Conservation (phyloP, 768 basidiomycete genomes). For the Xanthoconium stramineum region DNA sequence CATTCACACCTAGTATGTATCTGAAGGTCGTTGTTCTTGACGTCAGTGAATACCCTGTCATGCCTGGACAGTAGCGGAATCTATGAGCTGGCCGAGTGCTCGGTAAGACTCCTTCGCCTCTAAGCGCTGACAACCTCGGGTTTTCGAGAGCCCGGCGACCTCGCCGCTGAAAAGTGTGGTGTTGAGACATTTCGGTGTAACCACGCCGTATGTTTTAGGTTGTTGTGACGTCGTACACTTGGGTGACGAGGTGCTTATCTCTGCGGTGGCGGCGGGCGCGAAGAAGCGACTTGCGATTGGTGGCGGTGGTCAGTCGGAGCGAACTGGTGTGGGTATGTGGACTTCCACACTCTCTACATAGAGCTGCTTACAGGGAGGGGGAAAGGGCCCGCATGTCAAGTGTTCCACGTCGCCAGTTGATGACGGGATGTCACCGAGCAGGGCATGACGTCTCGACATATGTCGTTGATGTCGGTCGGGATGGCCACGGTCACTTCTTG, state of each 20-base stretch:
- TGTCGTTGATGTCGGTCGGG: neutral
- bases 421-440: neutral
- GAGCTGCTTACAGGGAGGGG: neutral
- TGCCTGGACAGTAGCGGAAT: neutral
- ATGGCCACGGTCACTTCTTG: neutral
- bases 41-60: neutral
- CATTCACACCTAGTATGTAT: neutral
- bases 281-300: slow-evolving; percentile 10
- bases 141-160: neutral
- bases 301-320: slow-evolving; percentile 11
- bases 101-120: neutral
- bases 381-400: neutral
- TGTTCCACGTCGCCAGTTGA: neutral
- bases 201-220: slow-evolving; percentile 8
- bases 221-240: slow-evolving; percentile 6
- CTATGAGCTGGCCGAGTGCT: neutral
- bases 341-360: slow-evolving; percentile 3
- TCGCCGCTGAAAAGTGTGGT: neutral
- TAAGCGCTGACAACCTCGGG: neutral
- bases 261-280: slow-evolving; percentile 27
- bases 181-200: slow-evolving; percentile 6
- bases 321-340: neutral
- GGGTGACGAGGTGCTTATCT: neutral
- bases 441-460: neutral
- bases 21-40: neutral